Conservation (phyloP, 352 stramenopile genomes). For the Pythium grandisporangium region DNA sequence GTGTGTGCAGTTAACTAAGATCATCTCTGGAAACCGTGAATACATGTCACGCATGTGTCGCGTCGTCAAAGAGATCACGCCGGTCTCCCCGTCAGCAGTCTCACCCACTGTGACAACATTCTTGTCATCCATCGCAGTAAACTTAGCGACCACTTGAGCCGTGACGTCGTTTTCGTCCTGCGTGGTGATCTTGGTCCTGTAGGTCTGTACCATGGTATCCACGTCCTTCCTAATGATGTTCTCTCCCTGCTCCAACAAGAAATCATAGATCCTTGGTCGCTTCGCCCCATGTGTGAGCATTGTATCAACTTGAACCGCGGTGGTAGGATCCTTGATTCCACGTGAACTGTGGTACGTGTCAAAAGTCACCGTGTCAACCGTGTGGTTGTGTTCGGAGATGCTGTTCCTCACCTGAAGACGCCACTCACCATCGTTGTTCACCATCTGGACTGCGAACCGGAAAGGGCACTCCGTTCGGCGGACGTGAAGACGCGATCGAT, state of each 20-base stretch:
- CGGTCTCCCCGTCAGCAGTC: not conserved
- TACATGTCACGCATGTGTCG: conserved; percentile 1
- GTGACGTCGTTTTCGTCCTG: not conserved
- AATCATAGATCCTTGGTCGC: too few species aligned
- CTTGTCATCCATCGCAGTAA: not conserved
- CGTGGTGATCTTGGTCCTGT: too few species aligned
- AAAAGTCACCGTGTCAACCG: not conserved
- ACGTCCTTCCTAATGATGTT: too few species aligned
- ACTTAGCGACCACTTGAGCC: not conserved
- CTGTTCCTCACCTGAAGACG: not conserved
- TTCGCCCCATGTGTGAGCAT: not conserved
- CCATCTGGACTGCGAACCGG: not conserved
- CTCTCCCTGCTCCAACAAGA: too few species aligned
- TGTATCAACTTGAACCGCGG: not conserved
- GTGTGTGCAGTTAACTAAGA: not conserved
- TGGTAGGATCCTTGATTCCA: not conserved
- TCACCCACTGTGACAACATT: not conserved
- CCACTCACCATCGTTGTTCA: not conserved
- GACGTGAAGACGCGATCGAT: not conserved
- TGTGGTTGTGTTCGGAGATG: not conserved
- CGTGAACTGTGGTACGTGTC: not conserved
- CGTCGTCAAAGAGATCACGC: conserved; percentile 1
- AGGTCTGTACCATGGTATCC: too few species aligned
- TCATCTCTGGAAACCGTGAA: not conserved
- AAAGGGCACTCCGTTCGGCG: not conserved